Evolutionary conservation across 257 asterid genomes (phyloP).

Genomic region (Ilex aquifolium): DNA sequence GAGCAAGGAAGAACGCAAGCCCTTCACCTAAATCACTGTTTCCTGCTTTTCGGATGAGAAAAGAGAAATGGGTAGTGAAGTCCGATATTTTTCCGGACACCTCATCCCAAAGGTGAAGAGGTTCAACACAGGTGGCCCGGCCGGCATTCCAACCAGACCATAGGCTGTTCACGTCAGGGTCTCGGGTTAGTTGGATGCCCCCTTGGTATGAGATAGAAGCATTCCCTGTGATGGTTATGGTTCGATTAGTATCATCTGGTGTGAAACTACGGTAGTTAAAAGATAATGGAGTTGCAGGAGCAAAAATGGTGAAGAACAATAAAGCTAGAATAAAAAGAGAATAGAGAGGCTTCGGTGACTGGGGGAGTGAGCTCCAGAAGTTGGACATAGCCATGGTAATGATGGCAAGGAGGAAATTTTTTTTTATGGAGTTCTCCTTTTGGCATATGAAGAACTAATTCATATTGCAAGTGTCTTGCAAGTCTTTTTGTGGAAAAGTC

Average conservation of each 20-base stretch:
- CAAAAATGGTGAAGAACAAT: not conserved
- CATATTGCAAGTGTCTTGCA: too few species aligned
- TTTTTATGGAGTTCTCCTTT: too few species aligned
- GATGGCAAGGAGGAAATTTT: too few species aligned
- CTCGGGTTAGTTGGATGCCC: conserved; percentile 1
- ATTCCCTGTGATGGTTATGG: not conserved
- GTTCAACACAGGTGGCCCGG: conserved; percentile 6
- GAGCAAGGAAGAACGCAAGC: conserved; percentile 9
- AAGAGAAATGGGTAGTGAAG: conserved; percentile 17
- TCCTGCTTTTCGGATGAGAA: not conserved
- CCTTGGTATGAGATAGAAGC: conserved; percentile 1
- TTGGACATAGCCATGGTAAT: too few species aligned
- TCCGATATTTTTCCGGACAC: conserved; percentile 9
- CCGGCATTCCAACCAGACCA: not conserved
- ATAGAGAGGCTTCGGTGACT: not conserved
- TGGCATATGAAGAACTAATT: too few species aligned
- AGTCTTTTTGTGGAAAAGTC: too few species aligned
- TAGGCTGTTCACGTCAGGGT: not conserved
- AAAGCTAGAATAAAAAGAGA: not conserved
- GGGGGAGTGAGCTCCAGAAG: too few species aligned
- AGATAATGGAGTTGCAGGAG: not conserved
- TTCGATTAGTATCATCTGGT: conserved; percentile 1
- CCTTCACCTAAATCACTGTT: not conserved
- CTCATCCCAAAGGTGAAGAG: conserved; percentile 20
- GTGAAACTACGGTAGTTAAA: not conserved